These are phyloP conservation scores for Cunninghamia lanceolata DNA, from an alignment of 75 land plant genomes.

Conservation along the genomic window DNA sequence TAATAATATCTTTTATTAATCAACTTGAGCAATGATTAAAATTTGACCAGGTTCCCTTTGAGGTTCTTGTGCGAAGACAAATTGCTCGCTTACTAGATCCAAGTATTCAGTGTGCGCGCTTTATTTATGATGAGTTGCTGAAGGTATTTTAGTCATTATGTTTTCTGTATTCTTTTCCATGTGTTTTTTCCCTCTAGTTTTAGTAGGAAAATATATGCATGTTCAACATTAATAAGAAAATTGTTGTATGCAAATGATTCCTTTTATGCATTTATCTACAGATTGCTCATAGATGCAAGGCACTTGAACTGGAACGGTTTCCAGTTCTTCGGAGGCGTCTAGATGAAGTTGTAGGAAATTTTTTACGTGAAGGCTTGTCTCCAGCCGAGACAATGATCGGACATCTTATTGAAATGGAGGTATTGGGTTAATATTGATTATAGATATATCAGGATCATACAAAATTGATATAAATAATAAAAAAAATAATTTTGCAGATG, in stretches of 20 bases:
- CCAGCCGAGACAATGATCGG: constrained; percentile 94
- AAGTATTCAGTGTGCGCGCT: constrained; percentile 92
- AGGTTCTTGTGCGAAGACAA: constrained; percentile 80
- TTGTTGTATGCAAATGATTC: neutral
- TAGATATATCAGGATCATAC: neutral
- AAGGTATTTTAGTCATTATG: constrained; percentile 45
- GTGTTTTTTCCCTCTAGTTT: neutral
- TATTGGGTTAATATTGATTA: constrained; percentile 8
- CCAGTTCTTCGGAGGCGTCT: constrained; percentile 72
- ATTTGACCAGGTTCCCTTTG: constrained; percentile 82
- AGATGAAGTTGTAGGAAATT: constrained; percentile 83
- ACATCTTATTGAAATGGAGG: constrained; percentile 99
- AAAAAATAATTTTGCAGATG: neutral
- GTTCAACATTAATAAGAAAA: neutral
- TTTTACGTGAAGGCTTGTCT: constrained; percentile 75
- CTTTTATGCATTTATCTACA: constrained; percentile 22
- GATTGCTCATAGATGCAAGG: constrained; percentile 84
- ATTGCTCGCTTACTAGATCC: constrained; percentile 91
- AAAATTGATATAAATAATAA: neutral
- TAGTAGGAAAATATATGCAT: neutral
- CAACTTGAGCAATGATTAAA: neutral
- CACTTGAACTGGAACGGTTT: constrained; percentile 76
- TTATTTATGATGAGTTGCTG: constrained; percentile 90
- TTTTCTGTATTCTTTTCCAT: neutral
- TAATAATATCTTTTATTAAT: neutral